phyloP scores from a whole-genome alignment of 208 protist species.

The Acanthamoeba lenticulata region DNA sequence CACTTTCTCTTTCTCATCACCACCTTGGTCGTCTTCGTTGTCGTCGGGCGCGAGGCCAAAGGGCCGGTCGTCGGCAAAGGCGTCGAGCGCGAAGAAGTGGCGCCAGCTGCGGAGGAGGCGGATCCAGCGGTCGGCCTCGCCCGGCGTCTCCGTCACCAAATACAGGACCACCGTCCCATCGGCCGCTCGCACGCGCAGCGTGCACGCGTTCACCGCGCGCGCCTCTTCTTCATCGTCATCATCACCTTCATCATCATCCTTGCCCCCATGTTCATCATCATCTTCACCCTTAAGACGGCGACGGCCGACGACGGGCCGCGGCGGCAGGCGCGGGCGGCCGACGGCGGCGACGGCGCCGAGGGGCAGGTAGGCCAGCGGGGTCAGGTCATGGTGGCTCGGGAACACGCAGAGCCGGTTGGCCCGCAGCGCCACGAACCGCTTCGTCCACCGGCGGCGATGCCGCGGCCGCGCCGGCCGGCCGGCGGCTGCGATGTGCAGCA shows the following conservation, averaged over 20 bases:
- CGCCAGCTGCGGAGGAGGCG: background rate
- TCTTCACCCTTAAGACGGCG: no score
- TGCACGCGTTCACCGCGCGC: background rate
- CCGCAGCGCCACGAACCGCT: background rate
- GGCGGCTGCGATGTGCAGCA: background rate
- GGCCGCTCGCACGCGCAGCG: background rate
- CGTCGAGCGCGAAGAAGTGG: background rate
- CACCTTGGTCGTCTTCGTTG: background rate
- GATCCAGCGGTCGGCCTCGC: background rate
- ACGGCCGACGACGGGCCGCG: no score
- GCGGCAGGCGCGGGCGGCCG: no score
- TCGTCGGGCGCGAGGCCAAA: background rate
- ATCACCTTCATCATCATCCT: no score
- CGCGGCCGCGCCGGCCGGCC: background rate
- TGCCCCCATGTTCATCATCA: no score
- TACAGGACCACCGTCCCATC: background rate
- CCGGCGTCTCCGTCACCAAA: background rate
- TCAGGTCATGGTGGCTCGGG: background rate
- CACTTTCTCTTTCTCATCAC: background rate
- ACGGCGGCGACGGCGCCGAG: background rate
- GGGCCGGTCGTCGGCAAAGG: background rate
- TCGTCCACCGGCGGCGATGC: background rate
- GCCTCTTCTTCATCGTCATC: background rate
- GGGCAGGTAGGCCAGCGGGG: background rate
- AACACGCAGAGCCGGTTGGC: conserved; percentile 25